A percentile compares a stretch with the other conserved stretches of the same genome.
These are phyloP conservation scores for Cercospora sojina DNA, from an alignment of 2,329 filamentous ascomycete species.

Conservation along the genomic window DNA sequence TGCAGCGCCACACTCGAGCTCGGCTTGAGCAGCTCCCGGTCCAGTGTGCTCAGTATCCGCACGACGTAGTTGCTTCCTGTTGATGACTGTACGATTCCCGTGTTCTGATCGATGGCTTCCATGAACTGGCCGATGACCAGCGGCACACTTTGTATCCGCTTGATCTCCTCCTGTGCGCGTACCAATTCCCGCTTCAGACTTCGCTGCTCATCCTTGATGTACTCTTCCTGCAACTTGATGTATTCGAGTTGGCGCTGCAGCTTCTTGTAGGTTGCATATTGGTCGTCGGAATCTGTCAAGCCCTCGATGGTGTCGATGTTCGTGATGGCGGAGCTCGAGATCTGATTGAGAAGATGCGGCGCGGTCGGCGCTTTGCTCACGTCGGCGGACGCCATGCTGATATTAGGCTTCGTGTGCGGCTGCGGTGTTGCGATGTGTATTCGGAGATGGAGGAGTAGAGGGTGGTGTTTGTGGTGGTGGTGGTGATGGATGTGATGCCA, in stretches of 20 bases:
- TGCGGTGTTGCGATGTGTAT: not conserved
- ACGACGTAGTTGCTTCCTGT: conserved; percentile 99
- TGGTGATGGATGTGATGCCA: not conserved
- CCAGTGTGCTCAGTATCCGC: conserved; percentile 94
- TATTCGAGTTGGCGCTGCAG: conserved; percentile 94
- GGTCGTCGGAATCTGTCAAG: conserved; percentile 77
- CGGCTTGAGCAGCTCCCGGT: conserved; percentile 96
- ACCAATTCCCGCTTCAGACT: conserved; percentile 97
- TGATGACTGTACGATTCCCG: conserved; percentile 96
- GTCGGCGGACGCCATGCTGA: conserved; percentile 77
- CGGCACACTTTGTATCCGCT: conserved; percentile 97
- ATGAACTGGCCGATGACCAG: conserved; percentile 99
- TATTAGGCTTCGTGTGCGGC: not conserved
- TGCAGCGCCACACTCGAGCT: conserved; percentile 97
- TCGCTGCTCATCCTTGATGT: conserved; percentile 99
- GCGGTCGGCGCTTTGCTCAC: conserved; percentile 78
- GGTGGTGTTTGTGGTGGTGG: not conserved
- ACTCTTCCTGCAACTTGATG: conserved; percentile 97
- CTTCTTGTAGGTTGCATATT: conserved; percentile 95
- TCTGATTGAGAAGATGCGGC: conserved; percentile 73
- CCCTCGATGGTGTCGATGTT: conserved; percentile 90
- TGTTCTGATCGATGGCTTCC: conserved; percentile 99
- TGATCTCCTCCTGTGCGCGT: conserved; percentile 97
- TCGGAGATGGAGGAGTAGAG: not conserved
- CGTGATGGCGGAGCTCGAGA: conserved; percentile 74